Conservation (phyloP, 345 rosid species). For the Lenwebbia sp. region DNA sequence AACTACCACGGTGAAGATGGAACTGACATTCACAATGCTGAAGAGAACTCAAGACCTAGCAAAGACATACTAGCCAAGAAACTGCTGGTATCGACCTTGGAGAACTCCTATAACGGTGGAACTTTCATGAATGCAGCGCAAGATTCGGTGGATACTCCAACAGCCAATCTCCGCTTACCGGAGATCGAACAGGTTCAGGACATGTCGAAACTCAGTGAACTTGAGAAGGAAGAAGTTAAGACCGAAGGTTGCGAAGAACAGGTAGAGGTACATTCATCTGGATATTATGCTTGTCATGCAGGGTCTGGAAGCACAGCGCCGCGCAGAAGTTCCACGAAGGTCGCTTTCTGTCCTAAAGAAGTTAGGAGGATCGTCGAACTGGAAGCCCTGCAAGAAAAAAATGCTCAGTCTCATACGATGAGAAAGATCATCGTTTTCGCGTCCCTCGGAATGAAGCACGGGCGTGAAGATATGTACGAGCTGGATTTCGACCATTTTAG, state of each 20-base stretch:
- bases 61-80: not conserved
- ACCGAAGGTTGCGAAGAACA: not conserved
- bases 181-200: not conserved
- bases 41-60: not conserved
- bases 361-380: constrained; percentile 26
- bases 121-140: not conserved
- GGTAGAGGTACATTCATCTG: not conserved
- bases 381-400: constrained; percentile 19
- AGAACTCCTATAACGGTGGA: not conserved
- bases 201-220: not conserved
- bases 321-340: constrained; percentile 3
- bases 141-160: not conserved
- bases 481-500: constrained; percentile 47
- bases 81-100: not conserved
- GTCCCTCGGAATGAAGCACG: constrained; percentile 42
- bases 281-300: not conserved
- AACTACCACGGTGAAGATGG: constrained; percentile 12
- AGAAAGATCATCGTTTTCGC: constrained; percentile 46
- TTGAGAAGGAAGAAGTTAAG: not conserved
- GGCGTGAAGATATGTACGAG: constrained; percentile 45
- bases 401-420: constrained; percentile 48
- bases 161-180: not conserved
- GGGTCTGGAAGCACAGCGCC: not conserved
- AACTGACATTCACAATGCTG: not conserved
- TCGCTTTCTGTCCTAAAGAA: constrained; percentile 55